phyloP scores from a whole-genome alignment of 495 filamentous ascomycete species.

The Apodospora peruviana region DNA sequence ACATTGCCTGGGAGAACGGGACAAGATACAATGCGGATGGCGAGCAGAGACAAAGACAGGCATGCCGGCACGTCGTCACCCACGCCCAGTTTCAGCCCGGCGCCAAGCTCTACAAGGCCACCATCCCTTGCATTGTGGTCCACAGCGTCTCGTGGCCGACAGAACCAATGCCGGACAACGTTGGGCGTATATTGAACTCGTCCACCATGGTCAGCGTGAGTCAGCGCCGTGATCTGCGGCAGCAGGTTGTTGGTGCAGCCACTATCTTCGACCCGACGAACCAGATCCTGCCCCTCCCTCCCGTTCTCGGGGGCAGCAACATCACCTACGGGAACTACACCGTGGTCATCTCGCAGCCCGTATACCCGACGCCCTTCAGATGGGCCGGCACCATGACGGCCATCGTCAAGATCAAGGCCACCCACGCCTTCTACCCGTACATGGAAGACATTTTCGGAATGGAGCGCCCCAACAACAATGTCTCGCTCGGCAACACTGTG shows the following conservation, averaged over 20 bases:
- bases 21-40: too few species aligned
- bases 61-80: conserved; percentile 1
- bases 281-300: neutral
- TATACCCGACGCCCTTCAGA: conserved; percentile 3
- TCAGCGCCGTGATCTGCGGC: too few species aligned
- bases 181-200: neutral
- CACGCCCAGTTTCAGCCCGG: neutral
- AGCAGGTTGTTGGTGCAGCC: neutral
- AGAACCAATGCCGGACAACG: neutral
- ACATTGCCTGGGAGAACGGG: neutral
- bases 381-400: neutral
- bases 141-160: neutral
- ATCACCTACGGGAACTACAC: neutral
- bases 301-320: neutral
- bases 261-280: conserved; percentile 4
- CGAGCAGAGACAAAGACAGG: neutral
- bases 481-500: neutral
- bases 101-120: neutral
- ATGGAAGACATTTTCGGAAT: neutral
- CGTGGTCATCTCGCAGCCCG: neutral
- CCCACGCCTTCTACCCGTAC: neutral
- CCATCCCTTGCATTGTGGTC: conserved; percentile 1
- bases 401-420: neutral
- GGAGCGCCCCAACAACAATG: neutral
- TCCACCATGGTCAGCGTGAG: neutral